Conservation (phyloP, 225 moss, liverwort and hornwort genomes). For the Pleurozium schreberi region DNA sequence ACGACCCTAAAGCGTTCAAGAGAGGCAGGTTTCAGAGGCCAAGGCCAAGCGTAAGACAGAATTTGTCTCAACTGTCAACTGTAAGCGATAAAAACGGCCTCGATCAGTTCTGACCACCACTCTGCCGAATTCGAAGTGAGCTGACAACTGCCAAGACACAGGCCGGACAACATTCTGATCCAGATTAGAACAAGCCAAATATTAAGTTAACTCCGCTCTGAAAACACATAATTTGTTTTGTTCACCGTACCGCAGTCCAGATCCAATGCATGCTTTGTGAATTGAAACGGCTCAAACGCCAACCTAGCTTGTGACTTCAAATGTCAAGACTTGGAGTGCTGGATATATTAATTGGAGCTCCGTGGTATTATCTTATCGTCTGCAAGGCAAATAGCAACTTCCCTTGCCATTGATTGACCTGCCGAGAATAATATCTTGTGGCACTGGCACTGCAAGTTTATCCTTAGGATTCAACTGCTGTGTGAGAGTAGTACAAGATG, state of each 20-base stretch:
- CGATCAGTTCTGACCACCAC: constrained; percentile 17
- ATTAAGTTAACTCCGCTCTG: not conserved
- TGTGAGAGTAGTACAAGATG: not conserved
- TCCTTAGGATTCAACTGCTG: not conserved
- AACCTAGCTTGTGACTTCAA: constrained; percentile 57
- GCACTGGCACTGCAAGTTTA: not conserved
- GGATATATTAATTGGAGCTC: constrained; percentile 21
- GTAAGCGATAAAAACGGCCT: constrained; percentile 8
- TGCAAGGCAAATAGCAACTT: constrained; percentile 47
- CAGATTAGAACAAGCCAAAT: not conserved
- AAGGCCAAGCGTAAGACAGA: constrained; percentile 34
- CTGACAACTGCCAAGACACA: constrained; percentile 33
- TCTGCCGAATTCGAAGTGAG: constrained; percentile 2
- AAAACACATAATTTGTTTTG: not conserved
- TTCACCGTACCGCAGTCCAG: not conserved
- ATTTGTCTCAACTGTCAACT: constrained; percentile 48
- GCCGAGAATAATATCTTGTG: constrained; percentile 8
- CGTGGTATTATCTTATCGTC: constrained; percentile 29
- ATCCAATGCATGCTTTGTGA: not conserved
- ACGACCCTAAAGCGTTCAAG: constrained; percentile 31
- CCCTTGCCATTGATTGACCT: constrained; percentile 38
- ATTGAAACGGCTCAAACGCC: not conserved
- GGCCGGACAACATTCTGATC: not conserved
- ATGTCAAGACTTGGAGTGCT: constrained; percentile 47
- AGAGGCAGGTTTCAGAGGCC: constrained; percentile 44